Evolutionary conservation across 176 grass and related monocot species (phyloP).

Genomic region (Triticum timopheevii): DNA sequence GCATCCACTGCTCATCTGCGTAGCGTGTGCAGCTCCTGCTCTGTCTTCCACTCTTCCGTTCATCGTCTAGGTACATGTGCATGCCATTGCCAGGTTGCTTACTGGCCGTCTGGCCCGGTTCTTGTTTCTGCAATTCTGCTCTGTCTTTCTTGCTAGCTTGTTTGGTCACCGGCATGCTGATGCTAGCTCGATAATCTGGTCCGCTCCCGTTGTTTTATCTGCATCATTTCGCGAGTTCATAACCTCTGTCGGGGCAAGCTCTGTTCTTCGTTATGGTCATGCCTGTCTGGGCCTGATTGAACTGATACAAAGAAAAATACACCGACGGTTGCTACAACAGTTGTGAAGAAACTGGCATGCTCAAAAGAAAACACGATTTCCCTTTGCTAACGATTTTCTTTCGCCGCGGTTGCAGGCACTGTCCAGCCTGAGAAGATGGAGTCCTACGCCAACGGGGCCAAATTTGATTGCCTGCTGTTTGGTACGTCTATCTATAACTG

Average conservation of each 20-base stretch:
- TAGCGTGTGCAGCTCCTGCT: neutral
- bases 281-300: neutral
- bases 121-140: neutral
- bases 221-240: neutral
- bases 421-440: conserved; percentile 43
- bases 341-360: neutral
- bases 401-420: neutral
- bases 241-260: neutral
- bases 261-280: neutral
- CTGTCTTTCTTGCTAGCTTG: neutral
- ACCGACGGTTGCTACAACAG: neutral
- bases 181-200: neutral
- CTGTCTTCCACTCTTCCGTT: conserved; percentile 5
- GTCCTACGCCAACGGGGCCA: conserved; percentile 41
- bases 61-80: conserved; percentile 13
- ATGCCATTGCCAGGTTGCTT: neutral
- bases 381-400: neutral
- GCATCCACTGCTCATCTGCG: neutral
- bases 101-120: neutral
- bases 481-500: conserved; percentile 36
- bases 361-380: neutral
- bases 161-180: neutral
- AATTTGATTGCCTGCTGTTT: conserved; percentile 86
- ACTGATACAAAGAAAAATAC: neutral
- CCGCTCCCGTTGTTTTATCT: neutral